Evolutionary conservation across 106 monocot genomes (phyloP).

Genomic region (Acorus gramineus): DNA sequence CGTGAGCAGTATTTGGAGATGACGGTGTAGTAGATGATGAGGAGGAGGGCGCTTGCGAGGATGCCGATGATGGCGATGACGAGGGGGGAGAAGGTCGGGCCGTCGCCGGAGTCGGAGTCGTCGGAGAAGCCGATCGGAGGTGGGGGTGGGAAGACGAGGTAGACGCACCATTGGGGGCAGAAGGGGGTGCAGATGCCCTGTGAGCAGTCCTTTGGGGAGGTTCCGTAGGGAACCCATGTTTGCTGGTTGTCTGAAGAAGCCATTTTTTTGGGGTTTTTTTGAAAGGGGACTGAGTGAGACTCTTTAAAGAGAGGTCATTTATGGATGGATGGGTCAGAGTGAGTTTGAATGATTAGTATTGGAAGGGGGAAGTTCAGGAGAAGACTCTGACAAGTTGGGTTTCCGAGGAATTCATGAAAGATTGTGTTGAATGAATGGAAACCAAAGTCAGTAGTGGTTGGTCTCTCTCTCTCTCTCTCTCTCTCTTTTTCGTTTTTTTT

Average conservation of each 20-base stretch:
- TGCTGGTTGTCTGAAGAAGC: slow-evolving; percentile 9
- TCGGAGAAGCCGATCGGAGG: slow-evolving; percentile 26
- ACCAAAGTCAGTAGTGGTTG: not conserved
- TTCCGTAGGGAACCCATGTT: slow-evolving; percentile 36
- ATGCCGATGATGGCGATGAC: slow-evolving; percentile 52
- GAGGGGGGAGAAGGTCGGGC: slow-evolving; percentile 62
- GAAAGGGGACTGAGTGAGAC: too few relatives aligned
- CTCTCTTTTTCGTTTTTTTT: too few relatives aligned
- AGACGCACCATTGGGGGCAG: slow-evolving; percentile 75
- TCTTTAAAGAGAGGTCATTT: too few relatives aligned
- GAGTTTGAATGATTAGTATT: too few relatives aligned
- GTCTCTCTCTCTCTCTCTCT: too few relatives aligned
- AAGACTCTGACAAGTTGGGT: too few relatives aligned
- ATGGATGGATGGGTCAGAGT: not conserved
- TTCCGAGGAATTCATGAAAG: too few relatives aligned
- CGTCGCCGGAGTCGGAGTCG: slow-evolving; percentile 26
- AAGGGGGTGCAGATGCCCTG: slow-evolving; percentile 72
- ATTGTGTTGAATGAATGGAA: not conserved
- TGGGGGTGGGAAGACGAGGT: slow-evolving; percentile 49
- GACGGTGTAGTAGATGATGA: slow-evolving; percentile 69
- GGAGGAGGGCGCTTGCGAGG: slow-evolving; percentile 62
- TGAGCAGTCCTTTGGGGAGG: slow-evolving; percentile 57
- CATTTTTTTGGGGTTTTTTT: slow-evolving; percentile 7
- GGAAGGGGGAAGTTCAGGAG: too few relatives aligned
- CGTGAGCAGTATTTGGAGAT: slow-evolving; percentile 49